Evolutionary conservation across 495 filamentous ascomycete genomes (phyloP).

Genomic region (Hypoxylon cercidicola): DNA sequence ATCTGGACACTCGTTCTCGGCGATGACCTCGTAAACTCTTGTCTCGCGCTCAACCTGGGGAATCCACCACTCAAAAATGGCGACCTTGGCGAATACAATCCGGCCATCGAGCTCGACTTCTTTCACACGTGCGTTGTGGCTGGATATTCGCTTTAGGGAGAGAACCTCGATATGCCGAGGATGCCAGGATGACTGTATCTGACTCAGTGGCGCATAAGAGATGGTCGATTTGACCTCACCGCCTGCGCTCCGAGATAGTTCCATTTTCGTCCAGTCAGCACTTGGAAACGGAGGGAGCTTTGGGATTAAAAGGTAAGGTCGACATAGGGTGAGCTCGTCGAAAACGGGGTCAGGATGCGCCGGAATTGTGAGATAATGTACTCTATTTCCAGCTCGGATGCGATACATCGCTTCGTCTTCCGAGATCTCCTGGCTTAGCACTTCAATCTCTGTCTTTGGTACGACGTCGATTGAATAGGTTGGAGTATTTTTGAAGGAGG

Average conservation of each 20-base stretch:
- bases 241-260: neutral
- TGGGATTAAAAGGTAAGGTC: constrained; percentile 17
- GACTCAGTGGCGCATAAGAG: constrained; percentile 3
- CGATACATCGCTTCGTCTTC: constrained; percentile 13
- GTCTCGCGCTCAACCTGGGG: constrained; percentile 40
- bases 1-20: constrained; percentile 9
- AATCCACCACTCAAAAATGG: constrained; percentile 30
- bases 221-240: neutral
- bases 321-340: constrained; percentile 15
- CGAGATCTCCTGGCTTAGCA: constrained; percentile 10
- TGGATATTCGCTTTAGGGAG: constrained; percentile 6
- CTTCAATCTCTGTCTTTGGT: constrained; percentile 11
- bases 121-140: constrained; percentile 6
- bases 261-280: constrained; percentile 11
- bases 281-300: constrained; percentile 8
- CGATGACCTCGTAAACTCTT: constrained; percentile 41
- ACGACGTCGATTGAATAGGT: neutral
- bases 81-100: constrained; percentile 14
- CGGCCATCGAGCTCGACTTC: neutral
- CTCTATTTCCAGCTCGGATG: constrained; percentile 4
- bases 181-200: constrained; percentile 8
- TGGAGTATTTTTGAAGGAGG: neutral
- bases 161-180: constrained; percentile 6
- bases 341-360: neutral
- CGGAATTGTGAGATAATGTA: constrained; percentile 14